These are phyloP conservation scores for Citrullus amarus DNA, from an alignment of 306 rosid genomes.

Conservation along the genomic window DNA sequence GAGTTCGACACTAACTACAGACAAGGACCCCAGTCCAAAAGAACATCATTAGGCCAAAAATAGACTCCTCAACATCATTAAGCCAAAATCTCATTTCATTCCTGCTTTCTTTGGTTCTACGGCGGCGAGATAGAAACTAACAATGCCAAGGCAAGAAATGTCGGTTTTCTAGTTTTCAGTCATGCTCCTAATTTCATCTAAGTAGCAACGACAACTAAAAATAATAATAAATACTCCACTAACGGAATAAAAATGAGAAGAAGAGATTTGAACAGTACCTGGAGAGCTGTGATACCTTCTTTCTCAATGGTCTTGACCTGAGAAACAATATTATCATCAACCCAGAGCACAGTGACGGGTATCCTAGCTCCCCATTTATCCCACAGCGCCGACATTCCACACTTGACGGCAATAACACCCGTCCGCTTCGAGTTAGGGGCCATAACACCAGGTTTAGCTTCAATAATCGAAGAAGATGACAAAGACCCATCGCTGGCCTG, in stretches of 20 bases:
- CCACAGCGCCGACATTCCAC: constrained; percentile 97
- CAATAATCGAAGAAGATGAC: constrained; percentile 24
- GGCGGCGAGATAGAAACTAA: neutral
- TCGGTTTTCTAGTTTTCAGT: neutral
- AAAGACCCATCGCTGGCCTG: constrained; percentile 16
- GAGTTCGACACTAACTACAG: too few relatives aligned
- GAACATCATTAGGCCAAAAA: neutral
- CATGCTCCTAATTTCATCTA: neutral
- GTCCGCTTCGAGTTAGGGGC: constrained; percentile 55
- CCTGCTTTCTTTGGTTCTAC: neutral
- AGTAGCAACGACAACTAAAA: neutral
- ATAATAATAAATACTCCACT: neutral
- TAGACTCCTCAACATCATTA: neutral
- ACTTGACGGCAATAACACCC: constrained; percentile 70
- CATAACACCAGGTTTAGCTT: constrained; percentile 45
- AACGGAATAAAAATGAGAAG: neutral
- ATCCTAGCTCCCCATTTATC: constrained; percentile 95
- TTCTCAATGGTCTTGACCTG: constrained; percentile 79
- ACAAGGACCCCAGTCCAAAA: too few relatives aligned
- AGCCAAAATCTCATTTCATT: neutral
- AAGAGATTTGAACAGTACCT: constrained; percentile 31
- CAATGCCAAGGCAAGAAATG: neutral
- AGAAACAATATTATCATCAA: constrained; percentile 89
- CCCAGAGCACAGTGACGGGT: constrained; percentile 77
- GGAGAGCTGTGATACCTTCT: constrained; percentile 64